Percentiles rank a stretch among this genome's conserved stretches.
These are phyloP conservation scores for Cavenderia fasciculata DNA, from an alignment of 78 protist genomes.

Conservation along the genomic window DNA sequence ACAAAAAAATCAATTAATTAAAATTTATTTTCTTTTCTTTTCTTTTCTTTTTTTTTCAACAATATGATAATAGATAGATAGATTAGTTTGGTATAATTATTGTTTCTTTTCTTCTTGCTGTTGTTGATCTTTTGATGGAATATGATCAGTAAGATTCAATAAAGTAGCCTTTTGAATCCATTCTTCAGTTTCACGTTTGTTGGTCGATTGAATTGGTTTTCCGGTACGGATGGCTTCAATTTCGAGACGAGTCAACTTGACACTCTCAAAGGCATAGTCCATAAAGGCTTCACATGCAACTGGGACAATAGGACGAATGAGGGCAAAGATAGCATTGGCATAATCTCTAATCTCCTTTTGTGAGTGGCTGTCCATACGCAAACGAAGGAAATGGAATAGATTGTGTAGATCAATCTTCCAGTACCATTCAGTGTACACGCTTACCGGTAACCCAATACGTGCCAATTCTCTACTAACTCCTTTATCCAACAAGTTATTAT, in stretches of 20 bases:
- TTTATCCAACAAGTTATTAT: slow-evolving; percentile 39
- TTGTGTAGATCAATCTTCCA: slow-evolving; percentile 78
- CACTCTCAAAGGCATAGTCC: slow-evolving; percentile 50
- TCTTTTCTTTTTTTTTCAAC: too few relatives aligned
- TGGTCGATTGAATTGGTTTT: slow-evolving; percentile 58
- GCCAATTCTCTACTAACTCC: slow-evolving; percentile 56
- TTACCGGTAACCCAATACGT: slow-evolving; percentile 73
- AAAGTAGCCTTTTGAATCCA: slow-evolving; percentile 47
- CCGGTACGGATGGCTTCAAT: slow-evolving; percentile 70
- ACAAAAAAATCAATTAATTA: too few relatives aligned
- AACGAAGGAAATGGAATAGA: slow-evolving; percentile 64
- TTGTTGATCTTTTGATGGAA: too few relatives aligned
- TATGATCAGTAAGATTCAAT: too few relatives aligned
- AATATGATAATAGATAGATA: too few relatives aligned
- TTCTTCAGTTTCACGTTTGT: slow-evolving; percentile 55
- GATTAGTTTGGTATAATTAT: too few relatives aligned
- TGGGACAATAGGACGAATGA: slow-evolving; percentile 52
- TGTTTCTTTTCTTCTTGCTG: too few relatives aligned
- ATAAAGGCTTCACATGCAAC: slow-evolving; percentile 76
- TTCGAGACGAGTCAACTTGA: slow-evolving; percentile 55
- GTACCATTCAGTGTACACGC: slow-evolving; percentile 74
- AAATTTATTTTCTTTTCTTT: too few relatives aligned
- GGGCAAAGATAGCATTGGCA: slow-evolving; percentile 69
- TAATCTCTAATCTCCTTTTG: slow-evolving; percentile 74
- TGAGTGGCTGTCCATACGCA: slow-evolving; percentile 66